phyloP scores from a whole-genome alignment of 331 rosid genomes.

The Dryas integrifolia region DNA sequence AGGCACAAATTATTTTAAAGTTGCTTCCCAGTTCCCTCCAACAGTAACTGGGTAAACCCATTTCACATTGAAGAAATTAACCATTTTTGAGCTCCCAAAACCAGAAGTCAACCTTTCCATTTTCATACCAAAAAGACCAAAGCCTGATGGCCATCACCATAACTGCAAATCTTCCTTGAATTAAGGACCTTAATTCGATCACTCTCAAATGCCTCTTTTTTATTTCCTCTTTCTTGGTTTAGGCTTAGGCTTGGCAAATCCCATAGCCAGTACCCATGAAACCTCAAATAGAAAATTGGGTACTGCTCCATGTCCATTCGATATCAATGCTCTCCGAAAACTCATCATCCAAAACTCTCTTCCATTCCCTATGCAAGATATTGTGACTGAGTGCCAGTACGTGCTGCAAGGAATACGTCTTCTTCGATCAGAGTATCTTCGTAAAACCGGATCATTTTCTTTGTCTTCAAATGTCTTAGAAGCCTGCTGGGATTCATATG shows the following conservation, averaged over 20 bases:
- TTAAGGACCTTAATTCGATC: neutral
- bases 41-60: neutral
- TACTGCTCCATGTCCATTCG: conserved; percentile 9
- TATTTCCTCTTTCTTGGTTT: conserved; percentile 16
- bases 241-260: neutral
- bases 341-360: neutral
- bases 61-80: neutral
- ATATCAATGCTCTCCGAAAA: conserved; percentile 6
- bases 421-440: conserved; percentile 29
- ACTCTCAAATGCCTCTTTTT: neutral
- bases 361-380: neutral
- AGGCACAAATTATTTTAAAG: neutral
- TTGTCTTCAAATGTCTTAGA: conserved; percentile 12
- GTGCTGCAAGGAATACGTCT: conserved; percentile 28
- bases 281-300: neutral
- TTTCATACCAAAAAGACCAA: neutral
- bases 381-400: conserved; percentile 20
- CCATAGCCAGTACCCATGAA: neutral
- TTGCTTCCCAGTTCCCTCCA: conserved; percentile 31
- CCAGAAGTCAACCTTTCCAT: neutral
- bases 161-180: neutral
- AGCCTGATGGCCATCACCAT: neutral
- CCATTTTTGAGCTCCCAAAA: neutral
- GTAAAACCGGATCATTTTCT: conserved; percentile 1
- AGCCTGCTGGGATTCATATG: conserved; percentile 23